Evolutionary conservation across 192 early-diverging fungal genomes (phyloP), one percentile per base, ranked within the genome.

Genomic region (Neocallimastix lanati): DNA sequence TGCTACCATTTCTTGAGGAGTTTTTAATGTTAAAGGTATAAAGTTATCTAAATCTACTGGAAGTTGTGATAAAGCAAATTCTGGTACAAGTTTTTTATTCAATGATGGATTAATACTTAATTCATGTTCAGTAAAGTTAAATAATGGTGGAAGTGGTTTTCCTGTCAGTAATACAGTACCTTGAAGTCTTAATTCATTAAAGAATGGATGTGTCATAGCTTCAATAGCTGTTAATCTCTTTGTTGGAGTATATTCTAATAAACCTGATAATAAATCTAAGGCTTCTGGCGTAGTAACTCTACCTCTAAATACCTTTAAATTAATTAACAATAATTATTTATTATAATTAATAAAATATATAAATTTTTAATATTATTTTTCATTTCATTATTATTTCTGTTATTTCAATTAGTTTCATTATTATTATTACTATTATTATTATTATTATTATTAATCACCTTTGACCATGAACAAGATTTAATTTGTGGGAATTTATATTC

Each of bases 401-500:
- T 33, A 33, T 33, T 33, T 6, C 11, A 6, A 33, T 33, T 33
- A 33, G 3, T 33, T 6, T 33, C 11, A 77, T n/a, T 76, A n/a
- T 35, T 28, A 28, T 77, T 25, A 67, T 28, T 16, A n/a, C 4
- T 76, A 13, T 18, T 13, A 38, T 77, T 36, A 28, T 25, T 29
- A 18, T 77, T 25, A 77, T 21, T 78, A 4, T 29, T 77, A 21
- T 29, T 28, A 77, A 33, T 78, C 78, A 93, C 93, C 85, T 93
- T 95, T 80, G 87, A 87, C 84, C 96, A 96, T 78, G 96, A 91
- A 81, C 94, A 93, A 5, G 96, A 90, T 84, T 95, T 95, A 82
- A 99, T 99, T 83, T 95, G 93, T 81, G 97, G 97, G 84, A 99
- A 99, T 84, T 96, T 96, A 88, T 97, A 97, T 82, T 97, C 96